phyloP scores from a whole-genome alignment of 345 rosid genomes.

The Limnanthes douglasii region DNA sequence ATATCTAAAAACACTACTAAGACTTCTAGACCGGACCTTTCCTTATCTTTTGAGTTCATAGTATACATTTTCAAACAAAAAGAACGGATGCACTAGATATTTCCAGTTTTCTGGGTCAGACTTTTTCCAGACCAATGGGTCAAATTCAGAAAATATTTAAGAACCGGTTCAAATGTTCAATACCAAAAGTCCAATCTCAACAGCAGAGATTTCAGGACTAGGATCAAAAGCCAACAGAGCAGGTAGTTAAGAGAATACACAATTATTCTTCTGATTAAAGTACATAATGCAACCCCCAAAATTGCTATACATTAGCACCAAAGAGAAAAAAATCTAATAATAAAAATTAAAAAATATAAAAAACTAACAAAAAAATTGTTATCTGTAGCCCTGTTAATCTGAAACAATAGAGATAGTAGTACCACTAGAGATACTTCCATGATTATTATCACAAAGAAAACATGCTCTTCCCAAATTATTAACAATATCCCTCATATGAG shows the following conservation, averaged over 20 bases:
- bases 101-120: too few relatives aligned
- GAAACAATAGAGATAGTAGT: slow-evolving; percentile 33
- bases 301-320: slow-evolving; percentile 16
- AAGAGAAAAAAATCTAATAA: slow-evolving; percentile 3
- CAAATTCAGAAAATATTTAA: neutral
- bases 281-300: neutral
- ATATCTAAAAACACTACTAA: too few relatives aligned
- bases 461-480: slow-evolving; percentile 59
- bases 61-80: too few relatives aligned
- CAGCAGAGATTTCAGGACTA: too few relatives aligned
- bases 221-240: too few relatives aligned
- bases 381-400: slow-evolving; percentile 16
- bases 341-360: slow-evolving; percentile 1
- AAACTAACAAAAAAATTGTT: neutral
- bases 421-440: slow-evolving; percentile 66
- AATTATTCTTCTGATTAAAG: neutral
- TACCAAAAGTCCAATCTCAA: too few relatives aligned
- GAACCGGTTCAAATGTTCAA: too few relatives aligned
- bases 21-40: too few relatives aligned
- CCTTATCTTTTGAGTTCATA: too few relatives aligned
- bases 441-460: slow-evolving; percentile 48
- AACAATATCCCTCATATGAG: slow-evolving; percentile 48
- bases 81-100: too few relatives aligned
- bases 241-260: too few relatives aligned
- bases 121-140: slow-evolving; percentile 9